Base-by-base conservation (phyloP, 2,329 filamentous ascomycete genomes). In the Paracamarosporium sp. region DNA sequence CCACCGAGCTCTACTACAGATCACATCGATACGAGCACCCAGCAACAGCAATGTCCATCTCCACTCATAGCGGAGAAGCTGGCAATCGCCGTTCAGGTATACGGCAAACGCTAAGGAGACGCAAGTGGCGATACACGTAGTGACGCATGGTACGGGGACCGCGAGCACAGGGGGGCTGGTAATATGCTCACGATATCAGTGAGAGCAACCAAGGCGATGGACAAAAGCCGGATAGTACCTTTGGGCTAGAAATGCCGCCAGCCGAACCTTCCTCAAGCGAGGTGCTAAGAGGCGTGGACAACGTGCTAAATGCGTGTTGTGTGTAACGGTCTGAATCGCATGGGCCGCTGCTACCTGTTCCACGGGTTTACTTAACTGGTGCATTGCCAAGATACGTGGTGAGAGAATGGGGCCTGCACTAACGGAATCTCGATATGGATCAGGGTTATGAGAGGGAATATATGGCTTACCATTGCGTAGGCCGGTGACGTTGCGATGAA, bases 241-340 rank as follows among this genome's bases (percentile, higher is more conserved):
- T n/a, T 20, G 30, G 47, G 8, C 22, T 24, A 38, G 15, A 33
- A n/a, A 24, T 17, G 47, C 36, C 48, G 11, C 27, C n/a, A 15
- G 35, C 25, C 22, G 35, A 25, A 11, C 27, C 43, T 25, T 4
- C 24, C 11, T 41, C 24, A 38, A 51, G 31, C 35, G 25, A 41
- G 36, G 36, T 43, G 17, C 48, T 51, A 36, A 40, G 25, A 43
- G 35, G 25, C 11, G 24, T n/a, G 24, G 27, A 30, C 17, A 22
- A 15, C 27, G 36, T 41, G 48, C 25, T 51, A 41, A 36, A 41
- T 31, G 25, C 25, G 36, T 28, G n/a, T 25, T 24, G 40, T 36
- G 12, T 51, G 35, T 40, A 51, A 51, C 33, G 48, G 48, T 24
- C 27, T 51, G 27, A 25, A 41, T 17, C 20, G 25, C n/a, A 43